phyloP scores from a whole-genome alignment of 495 filamentous ascomycete species.

The Xylaria curta region DNA sequence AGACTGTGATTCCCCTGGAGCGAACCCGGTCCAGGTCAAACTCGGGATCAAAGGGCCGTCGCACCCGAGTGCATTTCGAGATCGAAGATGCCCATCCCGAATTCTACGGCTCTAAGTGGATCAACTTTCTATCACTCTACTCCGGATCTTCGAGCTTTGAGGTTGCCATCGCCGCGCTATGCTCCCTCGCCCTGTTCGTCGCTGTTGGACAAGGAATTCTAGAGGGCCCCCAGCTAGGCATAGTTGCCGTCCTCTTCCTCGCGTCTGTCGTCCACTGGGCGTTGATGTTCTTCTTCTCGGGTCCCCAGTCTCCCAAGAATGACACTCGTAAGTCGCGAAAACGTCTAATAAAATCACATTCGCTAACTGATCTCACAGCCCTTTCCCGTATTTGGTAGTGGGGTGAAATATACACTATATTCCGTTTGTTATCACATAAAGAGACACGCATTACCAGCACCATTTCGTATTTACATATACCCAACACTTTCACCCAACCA shows the following conservation, averaged over 20 bases:
- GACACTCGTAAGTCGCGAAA: constrained; percentile 20
- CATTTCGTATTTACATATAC: constrained; percentile 9
- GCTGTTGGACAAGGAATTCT: constrained; percentile 23
- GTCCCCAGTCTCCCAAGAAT: constrained; percentile 13
- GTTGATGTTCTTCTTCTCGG: constrained; percentile 27
- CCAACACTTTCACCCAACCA: constrained; percentile 11
- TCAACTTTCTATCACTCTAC: constrained; percentile 28
- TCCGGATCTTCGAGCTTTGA: constrained; percentile 29
- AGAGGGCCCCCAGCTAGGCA: constrained; percentile 16
- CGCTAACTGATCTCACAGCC: constrained; percentile 10
- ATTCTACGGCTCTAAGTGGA: constrained; percentile 27
- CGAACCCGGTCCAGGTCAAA: constrained; percentile 23
- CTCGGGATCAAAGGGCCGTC: constrained; percentile 26
- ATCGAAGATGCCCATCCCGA: constrained; percentile 25
- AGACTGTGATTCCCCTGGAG: constrained; percentile 23
- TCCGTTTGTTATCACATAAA: neutral
- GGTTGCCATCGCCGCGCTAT: constrained; percentile 28
- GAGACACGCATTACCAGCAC: neutral
- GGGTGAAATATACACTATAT: neutral
- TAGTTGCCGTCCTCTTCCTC: constrained; percentile 26
- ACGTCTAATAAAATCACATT: no score
- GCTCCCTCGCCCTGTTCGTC: constrained; percentile 28
- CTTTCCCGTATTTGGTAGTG: constrained; percentile 23
- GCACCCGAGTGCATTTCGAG: constrained; percentile 28
- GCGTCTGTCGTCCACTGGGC: constrained; percentile 25